Evolutionary conservation across 768 basidiomycete genomes (phyloP).

Genomic region (Leccinum boreale): DNA sequence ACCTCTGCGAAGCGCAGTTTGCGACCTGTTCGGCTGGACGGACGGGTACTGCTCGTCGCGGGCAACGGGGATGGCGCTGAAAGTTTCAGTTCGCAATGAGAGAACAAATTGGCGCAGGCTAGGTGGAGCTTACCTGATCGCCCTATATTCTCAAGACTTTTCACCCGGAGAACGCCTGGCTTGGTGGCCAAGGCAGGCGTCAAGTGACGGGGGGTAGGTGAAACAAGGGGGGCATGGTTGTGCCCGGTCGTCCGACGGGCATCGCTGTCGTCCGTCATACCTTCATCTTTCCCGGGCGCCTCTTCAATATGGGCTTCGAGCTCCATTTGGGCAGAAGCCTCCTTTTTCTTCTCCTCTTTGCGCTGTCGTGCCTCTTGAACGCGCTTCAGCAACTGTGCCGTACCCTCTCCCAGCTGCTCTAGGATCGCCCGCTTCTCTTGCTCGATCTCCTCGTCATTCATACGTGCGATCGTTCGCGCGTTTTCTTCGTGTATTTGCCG

Average conservation of each 20-base stretch:
- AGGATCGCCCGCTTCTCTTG: conserved; percentile 63
- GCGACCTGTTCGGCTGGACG: conserved; percentile 51
- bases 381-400: conserved; percentile 57
- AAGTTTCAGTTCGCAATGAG: neutral
- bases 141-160: conserved; percentile 28
- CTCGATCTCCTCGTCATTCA: conserved; percentile 71
- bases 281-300: neutral
- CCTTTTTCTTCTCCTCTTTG: conserved; percentile 6
- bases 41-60: conserved; percentile 51
- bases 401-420: conserved; percentile 66
- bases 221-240: neutral
- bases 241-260: neutral
- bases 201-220: conserved; percentile 11
- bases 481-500: conserved; percentile 67
- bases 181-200: conserved; percentile 12
- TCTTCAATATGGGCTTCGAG: neutral
- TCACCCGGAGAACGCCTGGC: conserved; percentile 28
- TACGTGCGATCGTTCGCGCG: conserved; percentile 52
- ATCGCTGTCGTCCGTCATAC: neutral
- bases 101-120: neutral
- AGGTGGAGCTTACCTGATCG: conserved; percentile 13
- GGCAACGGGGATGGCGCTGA: conserved; percentile 42
- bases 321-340: neutral
- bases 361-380: conserved; percentile 21
- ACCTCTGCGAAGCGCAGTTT: conserved; percentile 76